phyloP scores from a whole-genome alignment of 305 asterid species.

The Fraxinus albicans region DNA sequence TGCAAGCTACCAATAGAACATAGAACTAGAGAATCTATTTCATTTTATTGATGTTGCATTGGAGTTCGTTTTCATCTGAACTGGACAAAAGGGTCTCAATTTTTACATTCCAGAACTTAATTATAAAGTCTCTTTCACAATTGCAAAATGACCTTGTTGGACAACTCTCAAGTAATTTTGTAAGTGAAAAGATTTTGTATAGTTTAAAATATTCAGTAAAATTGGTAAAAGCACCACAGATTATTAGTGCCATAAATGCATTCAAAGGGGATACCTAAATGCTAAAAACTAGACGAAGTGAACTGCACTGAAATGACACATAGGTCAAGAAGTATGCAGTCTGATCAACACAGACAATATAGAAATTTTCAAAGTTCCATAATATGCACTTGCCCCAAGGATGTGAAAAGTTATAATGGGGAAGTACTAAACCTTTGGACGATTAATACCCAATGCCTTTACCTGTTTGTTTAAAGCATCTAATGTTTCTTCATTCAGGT shows the following conservation, averaged over 20 bases:
- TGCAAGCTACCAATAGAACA: not conserved
- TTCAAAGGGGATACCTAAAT: conserved; percentile 5
- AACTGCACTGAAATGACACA: not conserved
- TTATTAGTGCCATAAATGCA: conserved; percentile 1
- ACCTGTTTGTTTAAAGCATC: conserved; percentile 99
- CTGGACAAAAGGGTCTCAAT: not conserved
- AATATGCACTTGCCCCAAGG: not conserved
- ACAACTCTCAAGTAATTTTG: not conserved
- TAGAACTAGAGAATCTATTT: not conserved
- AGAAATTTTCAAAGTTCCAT: not conserved
- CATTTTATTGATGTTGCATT: not conserved
- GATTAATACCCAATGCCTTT: conserved; percentile 15
- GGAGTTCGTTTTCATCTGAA: conserved; percentile 1
- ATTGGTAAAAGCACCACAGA: not conserved
- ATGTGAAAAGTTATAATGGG: conserved; percentile 5
- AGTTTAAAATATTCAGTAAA: not conserved
- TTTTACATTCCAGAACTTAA: not conserved
- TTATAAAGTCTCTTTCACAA: not conserved
- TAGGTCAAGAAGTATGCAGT: not conserved
- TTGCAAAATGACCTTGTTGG: not conserved
- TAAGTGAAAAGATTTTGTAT: conserved; percentile 9
- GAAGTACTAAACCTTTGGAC: not conserved
- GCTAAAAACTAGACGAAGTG: conserved; percentile 9
- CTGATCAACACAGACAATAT: not conserved
- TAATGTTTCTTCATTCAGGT: conserved; percentile 97